Evolutionary conservation across 352 stramenopile species (phyloP).

Genomic region (Globisporangium alternatum): DNA sequence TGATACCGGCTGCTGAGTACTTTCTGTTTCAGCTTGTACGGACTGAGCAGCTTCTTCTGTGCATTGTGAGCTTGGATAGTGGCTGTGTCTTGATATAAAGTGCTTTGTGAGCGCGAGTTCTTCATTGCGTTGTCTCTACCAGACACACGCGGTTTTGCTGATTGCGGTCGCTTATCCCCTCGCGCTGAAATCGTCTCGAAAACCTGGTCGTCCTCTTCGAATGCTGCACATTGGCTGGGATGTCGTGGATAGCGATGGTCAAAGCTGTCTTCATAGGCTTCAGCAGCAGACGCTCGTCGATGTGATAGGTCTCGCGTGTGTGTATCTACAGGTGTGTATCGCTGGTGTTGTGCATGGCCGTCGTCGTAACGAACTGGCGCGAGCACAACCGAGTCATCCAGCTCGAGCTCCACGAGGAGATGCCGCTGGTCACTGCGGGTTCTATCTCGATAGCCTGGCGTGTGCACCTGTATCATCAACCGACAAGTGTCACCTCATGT

Average conservation of each 20-base stretch:
- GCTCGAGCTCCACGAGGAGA: slow-evolving; percentile 65
- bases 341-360: not conserved
- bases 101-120: not conserved
- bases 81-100: not conserved
- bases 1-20: slow-evolving; percentile 39
- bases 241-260: not conserved
- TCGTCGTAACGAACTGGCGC: slow-evolving; percentile 7
- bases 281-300: not conserved
- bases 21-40: slow-evolving; percentile 64
- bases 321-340: slow-evolving; percentile 19
- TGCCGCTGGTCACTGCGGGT: slow-evolving; percentile 28
- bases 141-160: slow-evolving; percentile 4
- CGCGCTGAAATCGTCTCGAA: not conserved
- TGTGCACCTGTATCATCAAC: not conserved
- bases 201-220: not conserved
- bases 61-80: slow-evolving; percentile 3
- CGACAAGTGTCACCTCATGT: not conserved
- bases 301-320: slow-evolving; percentile 4
- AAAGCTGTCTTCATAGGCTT: not conserved
- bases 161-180: slow-evolving; percentile 9
- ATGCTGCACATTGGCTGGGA: not conserved
- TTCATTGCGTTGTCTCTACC: not conserved
- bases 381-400: slow-evolving; percentile 45
- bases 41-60: slow-evolving; percentile 37
- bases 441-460: slow-evolving; percentile 5